Evolutionary conservation across 2,329 filamentous ascomycete genomes (phyloP).

Genomic region (Talaromyces sp.): DNA sequence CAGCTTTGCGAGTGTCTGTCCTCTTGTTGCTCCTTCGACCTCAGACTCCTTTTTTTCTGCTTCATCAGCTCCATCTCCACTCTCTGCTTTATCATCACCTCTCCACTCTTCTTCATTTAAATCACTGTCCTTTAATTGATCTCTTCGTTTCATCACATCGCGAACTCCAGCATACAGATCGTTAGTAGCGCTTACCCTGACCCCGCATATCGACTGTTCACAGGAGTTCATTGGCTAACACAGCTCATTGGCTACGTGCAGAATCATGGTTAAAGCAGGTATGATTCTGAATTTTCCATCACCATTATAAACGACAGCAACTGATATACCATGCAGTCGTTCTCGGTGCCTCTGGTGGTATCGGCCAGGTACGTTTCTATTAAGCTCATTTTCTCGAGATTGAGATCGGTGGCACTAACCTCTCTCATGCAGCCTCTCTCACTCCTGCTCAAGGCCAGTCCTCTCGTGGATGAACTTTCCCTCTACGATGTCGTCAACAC

Average conservation of each 20-base stretch:
- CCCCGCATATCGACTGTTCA: not conserved
- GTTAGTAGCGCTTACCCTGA: not conserved
- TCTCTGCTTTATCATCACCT: not conserved
- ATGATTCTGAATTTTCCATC: not conserved
- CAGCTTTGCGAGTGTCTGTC: not conserved
- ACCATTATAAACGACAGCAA: not conserved
- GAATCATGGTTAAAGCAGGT: slow-evolving; percentile 48
- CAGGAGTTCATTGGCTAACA: slow-evolving; percentile 11
- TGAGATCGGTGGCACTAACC: not conserved
- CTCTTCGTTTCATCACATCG: not conserved
- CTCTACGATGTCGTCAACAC: slow-evolving; percentile 99
- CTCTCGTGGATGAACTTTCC: slow-evolving; percentile 83
- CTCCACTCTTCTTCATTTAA: not conserved
- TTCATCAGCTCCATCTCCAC: not conserved
- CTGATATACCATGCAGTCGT: slow-evolving; percentile 51
- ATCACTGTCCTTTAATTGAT: not conserved
- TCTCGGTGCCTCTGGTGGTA: slow-evolving; percentile 95
- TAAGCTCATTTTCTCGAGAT: not conserved
- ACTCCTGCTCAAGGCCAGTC: slow-evolving; percentile 86
- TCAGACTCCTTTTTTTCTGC: not conserved
- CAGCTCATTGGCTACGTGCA: slow-evolving; percentile 4
- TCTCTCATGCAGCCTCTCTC: slow-evolving; percentile 69
- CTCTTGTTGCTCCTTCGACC: not conserved
- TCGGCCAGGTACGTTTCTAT: slow-evolving; percentile 72
- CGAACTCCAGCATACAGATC: not conserved